Evolutionary conservation across 331 rosid genomes (phyloP), one percentile per base, ranked within the genome.

Genomic region (Ulmus americana): DNA sequence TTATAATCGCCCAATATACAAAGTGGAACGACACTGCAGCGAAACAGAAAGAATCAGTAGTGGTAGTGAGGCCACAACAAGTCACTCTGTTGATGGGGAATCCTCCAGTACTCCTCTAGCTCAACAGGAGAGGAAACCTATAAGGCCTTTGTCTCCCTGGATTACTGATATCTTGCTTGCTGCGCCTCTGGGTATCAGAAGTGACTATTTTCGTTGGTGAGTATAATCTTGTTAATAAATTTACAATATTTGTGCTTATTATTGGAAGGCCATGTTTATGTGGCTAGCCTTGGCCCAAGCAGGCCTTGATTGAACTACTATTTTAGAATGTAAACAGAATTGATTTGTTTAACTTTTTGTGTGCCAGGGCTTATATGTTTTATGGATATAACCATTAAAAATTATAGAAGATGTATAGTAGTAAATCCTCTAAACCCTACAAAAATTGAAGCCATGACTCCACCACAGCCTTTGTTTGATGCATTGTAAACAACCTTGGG

Each of bases 131-230:
- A 94, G 84, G 81, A 94, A 82, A 77, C 97, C 95, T 70, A 74
- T 77, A 47, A 84, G 98, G 79, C 95, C 97, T 7, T 75, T 94
- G 80, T 94, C 98, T 63, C 95, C 98, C 45, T 94, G 98, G 98
- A 94, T 89, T 57, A 83, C 95, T 38, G 98, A 94, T 70, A 87
- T 89, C 68, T 79, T 94, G 80, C 78, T 87, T 54, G 89, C 97
- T 74, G 96, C 98, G 22, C 97, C 97, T 43, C 81, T 94, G 63
- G 98, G 91, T 62, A 85, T 94, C 63, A 80, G 91, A 83, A 89
- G 98, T 71, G 98, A 94, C 79, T 94, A 94, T 59, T 94, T 94
- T 72, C 91, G 98, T 14, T 92, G 98, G 98, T 92, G 78, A 79
- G 95, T 79, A 62, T 51, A 41, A 7, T 64, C 11, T 20, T 38